phyloP scores from a whole-genome alignment of 2,329 filamentous ascomycete genomes.

The Pestalotiopsis sp. region DNA sequence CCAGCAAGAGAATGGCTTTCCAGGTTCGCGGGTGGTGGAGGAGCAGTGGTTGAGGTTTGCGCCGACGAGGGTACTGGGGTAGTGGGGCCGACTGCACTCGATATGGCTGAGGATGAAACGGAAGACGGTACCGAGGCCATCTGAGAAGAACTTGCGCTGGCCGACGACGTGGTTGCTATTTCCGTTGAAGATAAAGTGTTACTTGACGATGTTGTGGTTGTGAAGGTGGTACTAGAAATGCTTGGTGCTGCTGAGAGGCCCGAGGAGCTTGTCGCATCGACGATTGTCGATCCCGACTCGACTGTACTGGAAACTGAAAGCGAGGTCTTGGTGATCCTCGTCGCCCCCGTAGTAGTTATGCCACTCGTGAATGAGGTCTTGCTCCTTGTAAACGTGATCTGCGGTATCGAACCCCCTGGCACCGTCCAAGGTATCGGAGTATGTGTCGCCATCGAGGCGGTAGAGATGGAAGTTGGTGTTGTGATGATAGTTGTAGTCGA shows the following conservation, averaged over 20 bases:
- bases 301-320: background rate
- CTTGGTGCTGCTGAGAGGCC: background rate
- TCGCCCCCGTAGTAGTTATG: background rate
- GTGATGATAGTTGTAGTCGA: conserved; percentile 1
- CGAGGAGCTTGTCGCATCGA: background rate
- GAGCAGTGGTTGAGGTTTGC: background rate
- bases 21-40: background rate
- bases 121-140: background rate
- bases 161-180: background rate
- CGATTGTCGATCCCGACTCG: background rate
- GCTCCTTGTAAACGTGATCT: background rate
- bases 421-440: background rate
- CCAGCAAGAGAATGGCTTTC: background rate
- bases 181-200: background rate
- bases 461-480: background rate
- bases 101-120: background rate
- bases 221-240: background rate
- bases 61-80: background rate
- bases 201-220: background rate
- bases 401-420: background rate
- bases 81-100: background rate
- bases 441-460: background rate
- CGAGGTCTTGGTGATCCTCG: background rate
- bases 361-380: background rate
- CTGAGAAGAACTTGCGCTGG: background rate